Conservation (phyloP, 768 basidiomycete species). For the Pisolithus tinctorius region DNA sequence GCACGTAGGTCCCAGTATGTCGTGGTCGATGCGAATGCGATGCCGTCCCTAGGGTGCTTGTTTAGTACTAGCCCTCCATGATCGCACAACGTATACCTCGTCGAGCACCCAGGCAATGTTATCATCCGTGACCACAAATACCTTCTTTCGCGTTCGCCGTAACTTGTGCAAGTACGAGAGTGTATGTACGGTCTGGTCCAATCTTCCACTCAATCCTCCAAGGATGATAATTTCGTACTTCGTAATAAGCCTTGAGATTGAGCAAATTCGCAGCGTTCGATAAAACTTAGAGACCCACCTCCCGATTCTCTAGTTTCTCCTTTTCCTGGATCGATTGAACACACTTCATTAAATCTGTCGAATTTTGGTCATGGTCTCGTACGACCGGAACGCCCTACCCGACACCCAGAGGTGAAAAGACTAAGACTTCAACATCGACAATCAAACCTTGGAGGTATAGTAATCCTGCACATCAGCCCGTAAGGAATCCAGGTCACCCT, state of each 20-base stretch:
- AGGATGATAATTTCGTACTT: constrained; percentile 70
- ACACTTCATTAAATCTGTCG: constrained; percentile 98
- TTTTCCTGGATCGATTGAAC: constrained; percentile 52
- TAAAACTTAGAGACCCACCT: constrained; percentile 24
- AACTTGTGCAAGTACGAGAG: constrained; percentile 81
- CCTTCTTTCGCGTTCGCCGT: constrained; percentile 46
- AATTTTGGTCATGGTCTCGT: constrained; percentile 65
- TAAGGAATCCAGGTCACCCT: constrained; percentile 91
- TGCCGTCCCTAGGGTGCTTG: constrained; percentile 66
- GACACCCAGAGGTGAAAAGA: neutral
- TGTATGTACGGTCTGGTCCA: constrained; percentile 92
- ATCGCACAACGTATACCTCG: constrained; percentile 37
- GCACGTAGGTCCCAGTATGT: constrained; percentile 77
- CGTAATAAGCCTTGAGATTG: constrained; percentile 5
- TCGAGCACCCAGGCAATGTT: constrained; percentile 88
- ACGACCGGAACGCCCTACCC: constrained; percentile 60
- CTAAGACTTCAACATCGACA: neutral
- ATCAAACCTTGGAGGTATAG: constrained; percentile 54
- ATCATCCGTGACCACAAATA: constrained; percentile 84
- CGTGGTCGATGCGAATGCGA: constrained; percentile 66
- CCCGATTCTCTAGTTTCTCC: constrained; percentile 37
- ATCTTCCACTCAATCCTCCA: constrained; percentile 83
- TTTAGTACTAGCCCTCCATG: neutral
- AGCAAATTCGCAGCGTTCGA: neutral
- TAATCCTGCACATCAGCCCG: constrained; percentile 64